Evolutionary conservation across 2,329 filamentous ascomycete species (phyloP).

Genomic region (Mariannaea elegans): DNA sequence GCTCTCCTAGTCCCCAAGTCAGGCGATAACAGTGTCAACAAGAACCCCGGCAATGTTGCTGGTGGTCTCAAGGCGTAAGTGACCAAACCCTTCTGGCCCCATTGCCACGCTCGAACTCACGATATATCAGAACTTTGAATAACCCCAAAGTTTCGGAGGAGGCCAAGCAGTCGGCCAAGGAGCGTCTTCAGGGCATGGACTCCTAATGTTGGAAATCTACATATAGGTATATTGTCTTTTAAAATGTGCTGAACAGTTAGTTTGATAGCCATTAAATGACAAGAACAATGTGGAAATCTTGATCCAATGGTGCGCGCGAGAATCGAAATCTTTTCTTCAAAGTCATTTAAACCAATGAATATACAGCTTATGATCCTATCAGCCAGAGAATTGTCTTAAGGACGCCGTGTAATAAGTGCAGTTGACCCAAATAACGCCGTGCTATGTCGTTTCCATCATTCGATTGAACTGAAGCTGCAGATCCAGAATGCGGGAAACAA

Average conservation of each 20-base stretch:
- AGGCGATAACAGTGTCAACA: conserved; percentile 48
- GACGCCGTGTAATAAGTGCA: background rate
- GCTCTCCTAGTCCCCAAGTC: conserved; percentile 38
- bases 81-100: too few species aligned
- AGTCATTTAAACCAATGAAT: background rate
- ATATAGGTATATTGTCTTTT: too few species aligned
- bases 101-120: conserved; percentile 31
- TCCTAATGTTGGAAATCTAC: conserved; percentile 3
- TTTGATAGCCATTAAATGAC: too few species aligned
- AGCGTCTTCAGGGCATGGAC: conserved; percentile 52
- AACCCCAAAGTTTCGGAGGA: conserved; percentile 66
- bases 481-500: background rate
- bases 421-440: conserved; percentile 31
- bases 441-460: conserved; percentile 6
- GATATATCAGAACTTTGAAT: conserved; percentile 53
- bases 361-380: background rate
- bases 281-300: too few species aligned
- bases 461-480: background rate
- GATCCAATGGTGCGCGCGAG: too few species aligned
- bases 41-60: conserved; percentile 64
- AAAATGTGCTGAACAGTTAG: too few species aligned
- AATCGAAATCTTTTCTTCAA: too few species aligned
- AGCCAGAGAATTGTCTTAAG: background rate
- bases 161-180: conserved; percentile 64
- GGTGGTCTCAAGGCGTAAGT: conserved; percentile 62